A percentile compares a stretch with the other conserved stretches of the same genome.
Conservation (phyloP, 495 filamentous ascomycete species). For the Thozetella sp. region DNA sequence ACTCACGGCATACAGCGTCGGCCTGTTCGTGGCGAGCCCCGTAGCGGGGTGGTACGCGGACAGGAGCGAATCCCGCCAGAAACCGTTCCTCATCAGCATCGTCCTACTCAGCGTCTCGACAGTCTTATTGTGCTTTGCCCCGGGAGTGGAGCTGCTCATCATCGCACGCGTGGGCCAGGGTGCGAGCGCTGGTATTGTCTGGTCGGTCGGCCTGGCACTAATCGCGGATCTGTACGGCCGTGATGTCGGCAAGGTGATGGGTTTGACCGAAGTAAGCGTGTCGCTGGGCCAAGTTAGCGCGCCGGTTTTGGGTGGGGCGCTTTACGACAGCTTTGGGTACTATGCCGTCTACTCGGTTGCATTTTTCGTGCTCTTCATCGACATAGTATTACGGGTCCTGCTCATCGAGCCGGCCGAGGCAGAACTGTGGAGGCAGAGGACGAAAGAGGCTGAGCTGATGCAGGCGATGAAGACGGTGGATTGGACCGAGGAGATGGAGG, state of each 20-base stretch:
- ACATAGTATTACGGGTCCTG: conserved; percentile 64
- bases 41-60: neutral
- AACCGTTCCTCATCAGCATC: conserved; percentile 49
- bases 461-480: neutral
- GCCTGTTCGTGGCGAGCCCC: neutral
- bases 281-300: conserved; percentile 33
- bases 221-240: neutral
- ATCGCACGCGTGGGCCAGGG: neutral
- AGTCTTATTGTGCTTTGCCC: neutral
- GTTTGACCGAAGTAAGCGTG: neutral
- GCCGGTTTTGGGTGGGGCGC: conserved; percentile 72
- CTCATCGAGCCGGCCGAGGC: conserved; percentile 78
- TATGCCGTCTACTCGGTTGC: conserved; percentile 70
- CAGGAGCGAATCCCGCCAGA: neutral
- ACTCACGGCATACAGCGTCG: neutral
- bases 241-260: neutral
- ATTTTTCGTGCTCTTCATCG: conserved; percentile 66
- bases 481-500: neutral
- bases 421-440: conserved; percentile 48
- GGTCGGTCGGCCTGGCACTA: neutral
- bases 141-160: neutral
- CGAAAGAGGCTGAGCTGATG: neutral
- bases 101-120: conserved; percentile 47
- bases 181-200: neutral
- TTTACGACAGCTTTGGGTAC: conserved; percentile 71